These are phyloP conservation scores for Diaporthe longicolla DNA, from an alignment of 2,329 filamentous ascomycete species.

Conservation along the genomic window DNA sequence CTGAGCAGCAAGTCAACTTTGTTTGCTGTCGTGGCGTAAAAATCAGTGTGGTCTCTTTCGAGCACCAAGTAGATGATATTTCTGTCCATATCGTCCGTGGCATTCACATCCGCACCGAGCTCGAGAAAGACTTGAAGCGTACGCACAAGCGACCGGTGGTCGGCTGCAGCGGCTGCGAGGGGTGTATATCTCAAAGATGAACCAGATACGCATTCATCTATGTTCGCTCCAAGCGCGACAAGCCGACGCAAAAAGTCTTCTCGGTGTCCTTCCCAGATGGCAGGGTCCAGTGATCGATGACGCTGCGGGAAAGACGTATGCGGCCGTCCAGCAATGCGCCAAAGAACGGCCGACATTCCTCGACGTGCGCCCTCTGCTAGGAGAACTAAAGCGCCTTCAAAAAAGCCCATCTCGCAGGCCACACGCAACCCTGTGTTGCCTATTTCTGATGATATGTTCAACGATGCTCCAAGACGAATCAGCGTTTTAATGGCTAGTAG, in stretches of 20 bases:
- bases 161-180: not conserved
- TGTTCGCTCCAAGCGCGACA: not conserved
- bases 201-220: not conserved
- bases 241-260: not conserved
- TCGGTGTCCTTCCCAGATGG: not conserved
- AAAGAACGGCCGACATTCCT: not conserved
- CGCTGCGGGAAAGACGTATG: not conserved
- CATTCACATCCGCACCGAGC: not conserved
- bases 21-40: not conserved
- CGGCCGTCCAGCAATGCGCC: not conserved
- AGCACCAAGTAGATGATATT: not conserved
- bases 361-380: not conserved
- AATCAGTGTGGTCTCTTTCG: rapidly evolving
- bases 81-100: not conserved
- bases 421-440: not conserved
- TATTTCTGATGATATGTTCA: not conserved
- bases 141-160: not conserved
- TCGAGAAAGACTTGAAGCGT: not conserved
- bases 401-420: not conserved
- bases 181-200: not conserved
- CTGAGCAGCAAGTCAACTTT: not conserved
- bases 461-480: not conserved
- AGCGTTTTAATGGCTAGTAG: not conserved
- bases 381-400: not conserved
- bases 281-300: not conserved